Percentiles rank a stretch among this genome's conserved stretches.
Evolutionary conservation across 2,329 filamentous ascomycete genomes (phyloP).

Genomic region (Aspergillus latus): DNA sequence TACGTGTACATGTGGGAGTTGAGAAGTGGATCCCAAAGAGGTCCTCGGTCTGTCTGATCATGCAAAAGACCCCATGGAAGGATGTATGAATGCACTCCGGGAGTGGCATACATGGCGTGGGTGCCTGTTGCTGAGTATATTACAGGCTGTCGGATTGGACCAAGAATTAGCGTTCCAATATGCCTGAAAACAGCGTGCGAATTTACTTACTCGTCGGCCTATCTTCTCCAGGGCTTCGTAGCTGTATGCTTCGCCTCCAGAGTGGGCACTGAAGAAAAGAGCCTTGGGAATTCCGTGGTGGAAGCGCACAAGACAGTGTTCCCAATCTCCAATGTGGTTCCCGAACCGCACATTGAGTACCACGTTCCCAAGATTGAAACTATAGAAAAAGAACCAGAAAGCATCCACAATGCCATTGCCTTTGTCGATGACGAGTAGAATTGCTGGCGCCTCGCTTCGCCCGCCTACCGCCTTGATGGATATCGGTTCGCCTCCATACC

Average conservation of each 20-base stretch:
- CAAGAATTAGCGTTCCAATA: conserved; percentile 5
- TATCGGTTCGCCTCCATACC: conserved; percentile 33
- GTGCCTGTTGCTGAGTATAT: conserved; percentile 86
- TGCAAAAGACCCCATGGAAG: conserved; percentile 81
- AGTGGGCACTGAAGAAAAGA: conserved; percentile 90
- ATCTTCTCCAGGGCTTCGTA: conserved; percentile 87
- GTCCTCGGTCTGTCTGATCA: conserved; percentile 80
- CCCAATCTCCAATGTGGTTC: conserved; percentile 97
- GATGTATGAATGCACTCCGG: conserved; percentile 79
- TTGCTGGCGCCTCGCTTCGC: conserved; percentile 77
- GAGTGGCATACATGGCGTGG: conserved; percentile 88
- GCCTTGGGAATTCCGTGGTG: conserved; percentile 78
- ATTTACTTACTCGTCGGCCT: conserved; percentile 57
- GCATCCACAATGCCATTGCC: conserved; percentile 84
- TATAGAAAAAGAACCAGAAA: conserved; percentile 99
- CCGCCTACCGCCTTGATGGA: conserved; percentile 61
- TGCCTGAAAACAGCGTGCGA: neutral
- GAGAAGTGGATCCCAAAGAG: conserved; percentile 81
- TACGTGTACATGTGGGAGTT: conserved; percentile 84
- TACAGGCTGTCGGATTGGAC: conserved; percentile 58
- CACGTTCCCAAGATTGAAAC: conserved; percentile 91
- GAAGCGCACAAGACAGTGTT: conserved; percentile 90
- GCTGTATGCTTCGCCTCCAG: conserved; percentile 82
- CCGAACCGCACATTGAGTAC: conserved; percentile 89
- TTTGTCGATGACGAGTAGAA: conserved; percentile 84